These are phyloP conservation scores for Leccinum uliginosum DNA, from an alignment of 768 basidiomycete species.

Conservation along the genomic window DNA sequence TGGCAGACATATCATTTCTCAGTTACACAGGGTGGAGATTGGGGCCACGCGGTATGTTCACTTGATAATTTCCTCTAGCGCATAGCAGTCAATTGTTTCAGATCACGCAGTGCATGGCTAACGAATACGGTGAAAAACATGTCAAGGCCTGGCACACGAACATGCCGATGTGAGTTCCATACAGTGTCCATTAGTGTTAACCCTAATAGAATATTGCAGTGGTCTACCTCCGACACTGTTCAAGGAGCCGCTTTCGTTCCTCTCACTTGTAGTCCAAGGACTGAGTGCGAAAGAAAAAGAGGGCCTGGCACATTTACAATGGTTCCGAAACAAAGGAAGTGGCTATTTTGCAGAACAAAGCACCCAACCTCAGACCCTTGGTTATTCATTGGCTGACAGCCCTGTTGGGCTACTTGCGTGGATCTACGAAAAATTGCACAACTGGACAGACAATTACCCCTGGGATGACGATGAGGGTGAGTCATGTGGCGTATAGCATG, in stretches of 20 bases:
- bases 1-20: background rate
- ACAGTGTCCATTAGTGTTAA: background rate
- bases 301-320: constrained; percentile 14
- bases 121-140: constrained; percentile 36
- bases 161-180: constrained; percentile 34
- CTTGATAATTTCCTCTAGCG: background rate
- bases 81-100: constrained; percentile 9
- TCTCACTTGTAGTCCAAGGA: constrained; percentile 26
- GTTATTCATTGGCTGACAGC: constrained; percentile 53
- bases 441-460: constrained; percentile 48
- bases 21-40: constrained; percentile 51
- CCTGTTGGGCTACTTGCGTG: constrained; percentile 51
- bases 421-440: constrained; percentile 50
- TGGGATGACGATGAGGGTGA: constrained; percentile 60
- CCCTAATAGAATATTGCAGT: constrained; percentile 10
- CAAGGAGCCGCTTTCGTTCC: constrained; percentile 25
- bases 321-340: constrained; percentile 18
- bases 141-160: constrained; percentile 54
- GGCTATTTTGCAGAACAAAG: constrained; percentile 32
- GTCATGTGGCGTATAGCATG: background rate
- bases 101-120: constrained; percentile 34
- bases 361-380: constrained; percentile 50
- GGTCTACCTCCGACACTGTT: constrained; percentile 19
- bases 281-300: constrained; percentile 27
- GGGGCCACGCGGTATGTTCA: constrained; percentile 36